Evolutionary conservation across 2,329 filamentous ascomycete genomes (phyloP).

Genomic region (Emergomyces africanus): DNA sequence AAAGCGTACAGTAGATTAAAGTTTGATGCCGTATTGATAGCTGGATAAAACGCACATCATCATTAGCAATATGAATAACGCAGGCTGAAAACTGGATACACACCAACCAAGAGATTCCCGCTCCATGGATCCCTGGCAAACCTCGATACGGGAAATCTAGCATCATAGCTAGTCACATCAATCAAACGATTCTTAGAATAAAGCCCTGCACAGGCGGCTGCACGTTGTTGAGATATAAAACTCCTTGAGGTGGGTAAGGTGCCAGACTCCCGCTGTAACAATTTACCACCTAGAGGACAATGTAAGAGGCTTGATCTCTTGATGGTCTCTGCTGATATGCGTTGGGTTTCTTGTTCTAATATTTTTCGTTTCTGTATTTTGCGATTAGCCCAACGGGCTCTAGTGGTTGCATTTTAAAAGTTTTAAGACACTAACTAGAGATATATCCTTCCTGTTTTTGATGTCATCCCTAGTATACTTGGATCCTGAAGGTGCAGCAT

Average conservation of each 20-base stretch:
- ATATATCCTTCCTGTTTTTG: not conserved
- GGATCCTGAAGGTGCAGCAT: constrained; percentile 34
- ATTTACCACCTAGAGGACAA: constrained; percentile 16
- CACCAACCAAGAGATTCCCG: constrained; percentile 26
- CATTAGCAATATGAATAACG: not conserved
- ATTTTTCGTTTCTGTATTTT: constrained; percentile 18
- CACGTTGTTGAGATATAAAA: constrained; percentile 17
- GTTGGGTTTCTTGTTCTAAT: constrained; percentile 15
- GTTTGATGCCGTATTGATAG: not conserved
- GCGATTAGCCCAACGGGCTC: not conserved
- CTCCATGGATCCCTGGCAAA: constrained; percentile 23
- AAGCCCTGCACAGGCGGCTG: constrained; percentile 21
- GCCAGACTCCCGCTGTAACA: constrained; percentile 20
- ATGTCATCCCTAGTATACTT: constrained; percentile 9
- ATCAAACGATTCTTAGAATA: constrained; percentile 19
- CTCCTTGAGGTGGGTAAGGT: constrained; percentile 9
- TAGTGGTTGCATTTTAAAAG: not conserved
- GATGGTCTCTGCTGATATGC: constrained; percentile 22
- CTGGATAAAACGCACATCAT: constrained; percentile 18
- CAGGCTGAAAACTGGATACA: constrained; percentile 6
- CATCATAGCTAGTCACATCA: constrained; percentile 15
- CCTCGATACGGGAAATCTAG: constrained; percentile 18
- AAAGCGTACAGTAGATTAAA: constrained; percentile 6
- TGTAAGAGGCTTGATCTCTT: constrained; percentile 17
- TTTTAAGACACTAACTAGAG: constrained; percentile 7